Base-by-base conservation (phyloP, 2,329 filamentous ascomycete species). In the Fusarium incarnatum region DNA sequence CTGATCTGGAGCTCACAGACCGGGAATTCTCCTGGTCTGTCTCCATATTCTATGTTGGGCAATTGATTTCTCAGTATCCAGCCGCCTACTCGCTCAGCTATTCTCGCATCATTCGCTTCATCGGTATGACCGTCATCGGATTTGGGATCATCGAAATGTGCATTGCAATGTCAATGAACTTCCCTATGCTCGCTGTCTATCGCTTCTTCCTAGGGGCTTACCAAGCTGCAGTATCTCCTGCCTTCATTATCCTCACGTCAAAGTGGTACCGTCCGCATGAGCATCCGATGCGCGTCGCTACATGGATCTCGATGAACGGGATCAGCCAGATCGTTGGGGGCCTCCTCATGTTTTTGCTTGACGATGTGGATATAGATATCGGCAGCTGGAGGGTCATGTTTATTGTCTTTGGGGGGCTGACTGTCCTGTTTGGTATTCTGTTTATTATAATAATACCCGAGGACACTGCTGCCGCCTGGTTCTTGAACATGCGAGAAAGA, bases 161-260 rank as follows among this genome's bases (percentile, higher is more conserved):
- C 5, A 70, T 77, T 20, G 74, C 60, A 13, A 70, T 62, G 3
- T 60, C 70, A 1, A 50, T 62, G 1, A 70, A 72, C 58, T 78
- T 78, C 27, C 55, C 47, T 15, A 2, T 71, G 73, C 0, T 79
- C 8, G 74, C 73, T 13, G 66, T 68, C 0, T 66, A 68, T 5
- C 61, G 77, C 8, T 78, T 77, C 64, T 65, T 78, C n/a, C 75
- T 78, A 5, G 77, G 30, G 30, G 78, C 4, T 72, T 78, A 69
- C 22, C 77, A 79, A 40, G 76, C 72, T 12, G 73, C 74, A 8
- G 76, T 79, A 1, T 77, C 76, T 2, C 78, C 77, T 3, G 76
- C 77, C 20, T 79, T 79, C 55, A 69, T 79, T 32, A 75, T 76
- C 45, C 74, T 79, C 45, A 79, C 77, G 4, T 75, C 72, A 16